Conservation (phyloP, 257 asterid species). For the Jasminum sambac region DNA sequence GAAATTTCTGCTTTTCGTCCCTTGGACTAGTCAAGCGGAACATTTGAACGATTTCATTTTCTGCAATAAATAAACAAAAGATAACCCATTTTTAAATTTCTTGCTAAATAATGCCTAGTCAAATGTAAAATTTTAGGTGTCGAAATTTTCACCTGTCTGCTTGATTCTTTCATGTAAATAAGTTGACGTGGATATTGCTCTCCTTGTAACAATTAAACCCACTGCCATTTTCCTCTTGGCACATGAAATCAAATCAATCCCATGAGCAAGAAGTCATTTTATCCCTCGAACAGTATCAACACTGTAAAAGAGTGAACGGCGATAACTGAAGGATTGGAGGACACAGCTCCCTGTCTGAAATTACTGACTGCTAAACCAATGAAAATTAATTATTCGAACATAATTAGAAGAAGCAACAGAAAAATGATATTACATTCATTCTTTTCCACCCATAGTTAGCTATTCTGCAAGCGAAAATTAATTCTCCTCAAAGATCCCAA, state of each 20-base stretch:
- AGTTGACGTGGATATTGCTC: slow-evolving; percentile 1
- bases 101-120: neutral
- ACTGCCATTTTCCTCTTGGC: neutral
- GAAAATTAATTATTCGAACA: neutral
- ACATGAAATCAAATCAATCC: neutral
- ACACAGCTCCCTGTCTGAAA: too few species aligned
- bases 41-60: neutral
- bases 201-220: neutral
- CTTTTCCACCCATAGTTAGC: neutral
- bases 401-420: neutral
- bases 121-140: neutral
- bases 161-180: neutral
- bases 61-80: neutral
- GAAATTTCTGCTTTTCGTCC: neutral
- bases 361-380: neutral
- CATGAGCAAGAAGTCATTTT: neutral
- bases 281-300: neutral
- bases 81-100: neutral
- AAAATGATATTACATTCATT: neutral
- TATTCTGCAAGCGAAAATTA: neutral
- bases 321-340: too few species aligned
- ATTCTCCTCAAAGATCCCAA: too few species aligned
- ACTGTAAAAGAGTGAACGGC: neutral
- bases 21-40: neutral
- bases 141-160: neutral